A percentile compares a stretch with the other conserved stretches of the same genome.
phyloP scores from a whole-genome alignment of 1,284 basidiomycete genomes.

The Cutaneotrichosporon dermatis region DNA sequence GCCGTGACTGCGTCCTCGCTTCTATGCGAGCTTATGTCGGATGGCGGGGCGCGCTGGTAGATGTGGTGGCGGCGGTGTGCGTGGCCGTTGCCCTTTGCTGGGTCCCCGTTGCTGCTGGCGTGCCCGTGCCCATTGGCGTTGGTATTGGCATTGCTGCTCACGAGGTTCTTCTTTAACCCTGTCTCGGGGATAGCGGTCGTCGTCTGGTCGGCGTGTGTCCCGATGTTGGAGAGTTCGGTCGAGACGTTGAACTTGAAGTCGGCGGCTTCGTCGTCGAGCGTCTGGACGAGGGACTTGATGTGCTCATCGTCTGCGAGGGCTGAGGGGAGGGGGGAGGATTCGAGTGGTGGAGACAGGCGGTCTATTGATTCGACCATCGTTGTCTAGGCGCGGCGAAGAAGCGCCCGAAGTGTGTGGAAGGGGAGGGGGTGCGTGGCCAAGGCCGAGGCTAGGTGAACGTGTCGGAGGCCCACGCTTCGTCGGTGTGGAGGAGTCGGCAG shows the following conservation, averaged over 20 bases:
- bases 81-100: neutral
- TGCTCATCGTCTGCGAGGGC: neutral
- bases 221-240: neutral
- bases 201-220: slow-evolving; percentile 3
- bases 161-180: slow-evolving; percentile 9
- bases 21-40: neutral
- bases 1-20: neutral
- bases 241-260: slow-evolving; percentile 1
- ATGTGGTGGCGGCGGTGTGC: too few species aligned
- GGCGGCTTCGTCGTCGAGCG: neutral
- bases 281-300: neutral
- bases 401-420: too few species aligned
- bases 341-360: too few species aligned
- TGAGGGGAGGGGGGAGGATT: too few species aligned
- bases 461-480: too few species aligned
- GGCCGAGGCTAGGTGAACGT: too few species aligned
- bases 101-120: neutral
- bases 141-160: neutral
- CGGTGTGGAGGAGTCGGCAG: too few species aligned
- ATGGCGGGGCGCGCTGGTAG: neutral
- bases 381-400: too few species aligned
- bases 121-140: too few species aligned
- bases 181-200: slow-evolving; percentile 10
- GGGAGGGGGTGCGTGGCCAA: too few species aligned
- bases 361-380: too few species aligned